Percentiles rank a stretch among this genome's conserved stretches.
Conservation (phyloP, 345 rosid genomes). For the Populus tremula region DNA sequence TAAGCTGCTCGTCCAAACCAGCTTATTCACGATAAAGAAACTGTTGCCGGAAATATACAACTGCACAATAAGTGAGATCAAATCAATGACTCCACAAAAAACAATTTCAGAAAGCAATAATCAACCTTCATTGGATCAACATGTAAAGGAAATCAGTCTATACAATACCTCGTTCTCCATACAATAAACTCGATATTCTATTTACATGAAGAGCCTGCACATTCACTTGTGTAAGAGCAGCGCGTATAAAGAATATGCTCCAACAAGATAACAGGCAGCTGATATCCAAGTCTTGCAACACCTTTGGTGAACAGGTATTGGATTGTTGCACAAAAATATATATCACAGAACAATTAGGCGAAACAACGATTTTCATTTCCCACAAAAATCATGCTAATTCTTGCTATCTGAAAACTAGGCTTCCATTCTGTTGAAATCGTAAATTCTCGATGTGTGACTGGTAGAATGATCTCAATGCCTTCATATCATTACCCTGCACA, state of each 20-base stretch:
- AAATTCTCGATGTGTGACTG: conserved; percentile 68
- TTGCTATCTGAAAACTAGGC: conserved; percentile 81
- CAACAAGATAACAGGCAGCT: neutral
- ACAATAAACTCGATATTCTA: conserved; percentile 14
- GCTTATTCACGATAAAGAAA: conserved; percentile 9
- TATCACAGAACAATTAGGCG: neutral
- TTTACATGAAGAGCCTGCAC: conserved; percentile 40
- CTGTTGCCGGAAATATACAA: conserved; percentile 45
- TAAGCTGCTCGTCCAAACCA: conserved; percentile 2
- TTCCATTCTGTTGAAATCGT: conserved; percentile 73
- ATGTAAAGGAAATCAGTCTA: neutral
- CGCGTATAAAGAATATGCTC: neutral
- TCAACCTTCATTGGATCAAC: neutral
- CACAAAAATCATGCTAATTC: neutral
- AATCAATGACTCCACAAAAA: conserved; percentile 7
- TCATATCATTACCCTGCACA: conserved; percentile 68
- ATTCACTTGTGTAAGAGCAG: conserved; percentile 13
- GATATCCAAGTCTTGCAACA: conserved; percentile 7
- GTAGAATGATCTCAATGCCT: conserved; percentile 63
- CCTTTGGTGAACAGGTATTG: conserved; percentile 14
- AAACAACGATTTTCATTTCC: neutral
- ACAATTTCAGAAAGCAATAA: neutral
- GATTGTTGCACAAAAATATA: neutral
- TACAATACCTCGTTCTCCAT: conserved; percentile 33
- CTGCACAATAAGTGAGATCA: conserved; percentile 23